Evolutionary conservation across 169 alveolate species (phyloP).

Genomic region (Plasmodium fragile): DNA sequence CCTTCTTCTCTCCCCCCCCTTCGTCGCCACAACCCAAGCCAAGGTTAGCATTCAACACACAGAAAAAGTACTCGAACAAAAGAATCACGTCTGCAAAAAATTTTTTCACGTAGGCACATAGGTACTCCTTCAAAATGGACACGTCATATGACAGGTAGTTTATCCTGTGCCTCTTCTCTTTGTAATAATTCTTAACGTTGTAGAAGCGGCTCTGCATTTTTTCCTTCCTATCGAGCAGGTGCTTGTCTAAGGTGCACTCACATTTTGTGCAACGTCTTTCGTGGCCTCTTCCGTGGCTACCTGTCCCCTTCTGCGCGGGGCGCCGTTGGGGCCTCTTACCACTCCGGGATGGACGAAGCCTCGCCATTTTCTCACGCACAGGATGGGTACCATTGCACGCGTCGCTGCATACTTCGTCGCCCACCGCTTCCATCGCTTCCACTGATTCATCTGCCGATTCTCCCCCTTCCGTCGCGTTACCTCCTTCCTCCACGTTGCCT

Average conservation of each 20-base stretch:
- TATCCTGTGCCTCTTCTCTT: conserved; percentile 3
- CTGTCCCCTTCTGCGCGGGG: background rate
- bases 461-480: background rate
- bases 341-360: background rate
- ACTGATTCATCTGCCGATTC: background rate
- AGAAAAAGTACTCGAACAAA: conserved; percentile 52
- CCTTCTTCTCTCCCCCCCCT: conserved; percentile 4
- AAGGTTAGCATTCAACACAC: background rate
- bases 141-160: conserved; percentile 53
- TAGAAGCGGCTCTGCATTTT: background rate
- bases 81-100: conserved; percentile 57
- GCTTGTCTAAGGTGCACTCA: background rate
- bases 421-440: background rate
- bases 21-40: background rate
- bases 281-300: background rate
- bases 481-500: background rate
- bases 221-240: conserved; percentile 13
- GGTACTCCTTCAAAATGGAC: conserved; percentile 66
- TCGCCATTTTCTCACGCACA: background rate
- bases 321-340: background rate
- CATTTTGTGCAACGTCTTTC: conserved; percentile 3
- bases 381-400: background rate
- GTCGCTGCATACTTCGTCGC: background rate
- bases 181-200: conserved; percentile 31
- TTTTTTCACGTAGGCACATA: conserved; percentile 46